Evolutionary conservation across 371 early-diverging fungal species (phyloP).

Genomic region (Rhizopus stolonifer): DNA sequence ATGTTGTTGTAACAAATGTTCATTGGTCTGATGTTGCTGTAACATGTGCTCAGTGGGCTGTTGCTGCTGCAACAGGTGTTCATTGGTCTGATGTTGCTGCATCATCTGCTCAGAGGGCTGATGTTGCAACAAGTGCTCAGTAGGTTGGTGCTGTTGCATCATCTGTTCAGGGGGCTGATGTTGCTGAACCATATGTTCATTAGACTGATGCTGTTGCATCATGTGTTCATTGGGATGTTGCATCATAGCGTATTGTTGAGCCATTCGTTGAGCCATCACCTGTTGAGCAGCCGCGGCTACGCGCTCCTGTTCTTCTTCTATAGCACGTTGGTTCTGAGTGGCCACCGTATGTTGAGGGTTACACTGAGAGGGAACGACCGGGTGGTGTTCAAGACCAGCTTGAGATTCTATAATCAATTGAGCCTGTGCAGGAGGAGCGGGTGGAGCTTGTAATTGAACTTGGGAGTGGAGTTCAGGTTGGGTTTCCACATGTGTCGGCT

Average conservation of each 20-base stretch:
- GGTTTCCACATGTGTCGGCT: background rate
- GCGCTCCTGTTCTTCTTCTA: constrained; percentile 19
- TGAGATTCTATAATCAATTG: constrained; percentile 15
- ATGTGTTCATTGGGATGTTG: constrained; percentile 1
- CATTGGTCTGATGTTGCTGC: no score
- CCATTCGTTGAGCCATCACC: constrained; percentile 29
- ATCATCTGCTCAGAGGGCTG: no score
- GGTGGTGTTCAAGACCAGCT: constrained; percentile 16
- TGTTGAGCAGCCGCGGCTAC: constrained; percentile 25
- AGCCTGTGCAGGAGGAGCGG: background rate
- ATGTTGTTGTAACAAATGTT: no score
- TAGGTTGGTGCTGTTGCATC: constrained; percentile 3
- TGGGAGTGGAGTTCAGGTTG: background rate
- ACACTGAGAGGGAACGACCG: constrained; percentile 25
- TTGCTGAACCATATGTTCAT: background rate
- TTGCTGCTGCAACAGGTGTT: background rate
- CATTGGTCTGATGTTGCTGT: background rate
- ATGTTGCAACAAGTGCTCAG: background rate
- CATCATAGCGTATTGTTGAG: constrained; percentile 24
- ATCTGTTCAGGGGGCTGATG: background rate
- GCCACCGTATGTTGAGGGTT: constrained; percentile 1
- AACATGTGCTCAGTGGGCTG: background rate
- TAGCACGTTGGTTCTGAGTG: background rate
- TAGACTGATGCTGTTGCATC: background rate
- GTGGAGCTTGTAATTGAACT: constrained; percentile 4